Evolutionary conservation across 1,284 basidiomycete genomes (phyloP).

Genomic region (Sphaerobolus stellatus): DNA sequence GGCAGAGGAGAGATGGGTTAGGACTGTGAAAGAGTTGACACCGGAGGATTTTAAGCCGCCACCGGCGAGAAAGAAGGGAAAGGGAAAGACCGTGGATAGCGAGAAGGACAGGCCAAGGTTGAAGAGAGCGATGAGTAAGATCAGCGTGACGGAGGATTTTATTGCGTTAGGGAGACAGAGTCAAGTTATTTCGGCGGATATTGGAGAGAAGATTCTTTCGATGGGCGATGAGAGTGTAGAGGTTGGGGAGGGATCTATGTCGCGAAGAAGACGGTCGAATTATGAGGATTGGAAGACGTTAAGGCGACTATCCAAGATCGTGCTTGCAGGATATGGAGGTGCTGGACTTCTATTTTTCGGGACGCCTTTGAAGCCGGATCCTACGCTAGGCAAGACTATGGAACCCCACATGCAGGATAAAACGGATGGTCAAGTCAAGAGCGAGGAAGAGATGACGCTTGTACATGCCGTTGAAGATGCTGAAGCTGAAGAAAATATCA

Average conservation of each 20-base stretch:
- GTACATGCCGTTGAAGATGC: conserved; percentile 65
- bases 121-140: conserved; percentile 6
- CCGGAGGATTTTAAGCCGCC: conserved; percentile 27
- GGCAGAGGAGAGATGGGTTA: conserved; percentile 64
- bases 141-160: conserved; percentile 59
- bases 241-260: background rate
- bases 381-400: conserved; percentile 41
- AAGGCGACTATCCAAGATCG: conserved; percentile 73
- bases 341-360: conserved; percentile 78
- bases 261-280: conserved; percentile 28
- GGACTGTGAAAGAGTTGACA: conserved; percentile 53
- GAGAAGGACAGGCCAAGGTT: background rate
- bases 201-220: conserved; percentile 48
- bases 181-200: conserved; percentile 71
- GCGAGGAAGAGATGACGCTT: conserved; percentile 57
- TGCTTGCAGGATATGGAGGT: conserved; percentile 77
- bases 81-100: background rate
- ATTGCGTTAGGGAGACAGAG: conserved; percentile 49
- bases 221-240: conserved; percentile 5
- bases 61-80: background rate
- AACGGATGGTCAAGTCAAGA: conserved; percentile 32
- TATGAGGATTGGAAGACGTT: conserved; percentile 64
- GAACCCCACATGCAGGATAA: background rate
- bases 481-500: conserved; percentile 51
- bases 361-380: conserved; percentile 13